Percentiles rank a stretch among this genome's conserved stretches.
phyloP scores from a whole-genome alignment of 257 asterid species.

The Pogostemon cablin region DNA sequence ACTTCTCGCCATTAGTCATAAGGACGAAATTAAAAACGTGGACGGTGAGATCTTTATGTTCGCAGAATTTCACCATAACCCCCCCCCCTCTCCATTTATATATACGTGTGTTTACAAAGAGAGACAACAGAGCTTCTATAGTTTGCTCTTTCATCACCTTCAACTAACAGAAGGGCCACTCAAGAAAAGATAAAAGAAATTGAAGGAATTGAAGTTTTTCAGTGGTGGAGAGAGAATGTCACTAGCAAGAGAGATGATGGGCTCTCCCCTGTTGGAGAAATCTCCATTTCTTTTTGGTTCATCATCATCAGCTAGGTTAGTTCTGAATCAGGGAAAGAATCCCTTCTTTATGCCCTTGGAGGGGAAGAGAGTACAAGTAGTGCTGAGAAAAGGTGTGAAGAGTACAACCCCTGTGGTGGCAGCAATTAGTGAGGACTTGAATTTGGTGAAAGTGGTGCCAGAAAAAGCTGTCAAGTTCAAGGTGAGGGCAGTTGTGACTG shows the following conservation, averaged over 20 bases:
- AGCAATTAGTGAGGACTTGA: slow-evolving; percentile 78
- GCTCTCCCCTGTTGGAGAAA: slow-evolving; percentile 52
- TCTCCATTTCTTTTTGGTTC: slow-evolving; percentile 42
- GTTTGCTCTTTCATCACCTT: slow-evolving; percentile 22
- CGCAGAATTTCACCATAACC: neutral
- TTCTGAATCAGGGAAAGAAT: slow-evolving; percentile 29
- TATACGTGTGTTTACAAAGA: neutral
- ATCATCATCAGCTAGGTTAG: slow-evolving; percentile 21
- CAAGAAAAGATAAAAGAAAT: neutral
- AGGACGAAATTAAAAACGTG: slow-evolving; percentile 52
- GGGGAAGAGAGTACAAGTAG: slow-evolving; percentile 38
- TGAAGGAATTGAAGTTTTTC: slow-evolving; percentile 14
- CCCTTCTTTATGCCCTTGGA: slow-evolving; percentile 39
- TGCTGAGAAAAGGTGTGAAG: slow-evolving; percentile 30
- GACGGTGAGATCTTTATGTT: slow-evolving; percentile 45
- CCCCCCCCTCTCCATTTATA: neutral
- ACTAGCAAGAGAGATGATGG: slow-evolving; percentile 65
- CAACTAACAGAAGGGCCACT: slow-evolving; percentile 18
- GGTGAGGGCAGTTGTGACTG: slow-evolving; percentile 84
- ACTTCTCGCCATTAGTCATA: slow-evolving; percentile 36
- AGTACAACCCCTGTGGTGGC: slow-evolving; percentile 52
- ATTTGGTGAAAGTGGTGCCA: slow-evolving; percentile 63
- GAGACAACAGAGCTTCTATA: neutral
- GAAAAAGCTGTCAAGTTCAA: slow-evolving; percentile 73
- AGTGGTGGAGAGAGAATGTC: slow-evolving; percentile 50